These are phyloP conservation scores for Cladosporium sp. DNA, from an alignment of 2,329 filamentous ascomycete species.

Conservation along the genomic window DNA sequence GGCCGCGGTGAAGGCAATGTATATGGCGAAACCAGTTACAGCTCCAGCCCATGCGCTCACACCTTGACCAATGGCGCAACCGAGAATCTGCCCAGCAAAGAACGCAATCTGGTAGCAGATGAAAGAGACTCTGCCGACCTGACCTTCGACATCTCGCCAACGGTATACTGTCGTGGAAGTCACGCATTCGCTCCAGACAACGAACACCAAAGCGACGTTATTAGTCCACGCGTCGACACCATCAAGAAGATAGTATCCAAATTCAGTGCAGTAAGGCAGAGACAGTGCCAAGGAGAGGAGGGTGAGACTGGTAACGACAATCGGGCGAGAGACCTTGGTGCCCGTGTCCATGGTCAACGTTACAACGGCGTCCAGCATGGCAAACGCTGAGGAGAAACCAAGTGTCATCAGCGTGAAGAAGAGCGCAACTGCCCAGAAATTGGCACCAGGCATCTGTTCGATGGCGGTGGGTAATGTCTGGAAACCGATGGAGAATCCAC, in stretches of 20 bases:
- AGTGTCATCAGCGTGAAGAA: constrained; percentile 58
- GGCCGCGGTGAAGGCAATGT: constrained; percentile 38
- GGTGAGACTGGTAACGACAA: constrained; percentile 49
- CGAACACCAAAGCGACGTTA: constrained; percentile 52
- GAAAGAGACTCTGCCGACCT: constrained; percentile 44
- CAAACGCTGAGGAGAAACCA: constrained; percentile 56
- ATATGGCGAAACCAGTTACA: constrained; percentile 52
- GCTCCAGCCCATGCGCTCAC: constrained; percentile 47
- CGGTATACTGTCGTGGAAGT: constrained; percentile 52
- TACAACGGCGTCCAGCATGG: constrained; percentile 55
- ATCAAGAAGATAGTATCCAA: constrained; percentile 53
- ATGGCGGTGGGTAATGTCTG: constrained; percentile 56
- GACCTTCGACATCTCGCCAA: constrained; percentile 45
- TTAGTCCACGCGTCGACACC: constrained; percentile 56
- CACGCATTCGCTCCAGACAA: constrained; percentile 52
- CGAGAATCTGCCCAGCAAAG: constrained; percentile 51
- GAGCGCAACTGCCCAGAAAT: constrained; percentile 56
- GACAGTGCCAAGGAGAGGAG: constrained; percentile 52
- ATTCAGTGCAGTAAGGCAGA: constrained; percentile 55
- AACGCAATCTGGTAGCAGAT: constrained; percentile 49
- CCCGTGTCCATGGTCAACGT: constrained; percentile 53
- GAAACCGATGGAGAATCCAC: constrained; percentile 56
- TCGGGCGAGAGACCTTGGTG: constrained; percentile 42
- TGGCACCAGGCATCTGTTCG: constrained; percentile 53
- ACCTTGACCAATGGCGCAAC: constrained; percentile 48